Conservation (phyloP, 2,329 filamentous ascomycete genomes). For the Fusarium sacchari region DNA sequence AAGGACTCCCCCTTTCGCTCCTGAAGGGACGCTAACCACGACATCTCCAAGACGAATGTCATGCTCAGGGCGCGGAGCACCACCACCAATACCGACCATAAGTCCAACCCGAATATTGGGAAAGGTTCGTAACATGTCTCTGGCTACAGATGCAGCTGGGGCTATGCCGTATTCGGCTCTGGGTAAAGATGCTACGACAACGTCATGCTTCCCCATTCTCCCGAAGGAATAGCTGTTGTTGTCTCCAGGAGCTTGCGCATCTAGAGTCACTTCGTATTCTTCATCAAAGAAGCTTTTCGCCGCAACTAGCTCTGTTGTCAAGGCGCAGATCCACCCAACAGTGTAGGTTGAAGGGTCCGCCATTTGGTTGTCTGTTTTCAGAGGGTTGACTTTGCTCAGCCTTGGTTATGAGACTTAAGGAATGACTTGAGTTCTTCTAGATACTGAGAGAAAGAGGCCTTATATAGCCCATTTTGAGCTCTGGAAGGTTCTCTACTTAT, state of each 20-base stretch:
- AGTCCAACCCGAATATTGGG: not conserved
- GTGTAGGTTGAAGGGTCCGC: not conserved
- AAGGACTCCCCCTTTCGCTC: rapidly evolving
- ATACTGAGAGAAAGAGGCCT: rapidly evolving
- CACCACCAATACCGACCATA: not conserved
- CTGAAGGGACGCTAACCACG: not conserved
- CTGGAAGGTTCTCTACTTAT: not conserved
- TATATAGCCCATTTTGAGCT: too few relatives aligned
- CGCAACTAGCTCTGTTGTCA: not conserved
- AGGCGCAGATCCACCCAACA: not conserved
- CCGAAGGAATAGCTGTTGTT: not conserved
- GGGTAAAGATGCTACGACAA: not conserved
- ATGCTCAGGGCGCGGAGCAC: not conserved
- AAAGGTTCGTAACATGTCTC: not conserved
- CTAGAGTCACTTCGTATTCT: not conserved
- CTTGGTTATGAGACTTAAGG: rapidly evolving
- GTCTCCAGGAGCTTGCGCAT: rapidly evolving
- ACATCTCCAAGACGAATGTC: not conserved
- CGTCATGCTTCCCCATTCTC: not conserved
- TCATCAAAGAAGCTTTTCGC: not conserved
- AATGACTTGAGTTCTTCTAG: rapidly evolving
- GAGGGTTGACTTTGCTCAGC: too few relatives aligned
- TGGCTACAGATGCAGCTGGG: not conserved
- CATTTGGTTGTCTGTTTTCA: not conserved
- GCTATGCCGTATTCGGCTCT: not conserved